phyloP scores from a whole-genome alignment of 805 yeast genomes.

The Saccharomyces kudriavzevii region DNA sequence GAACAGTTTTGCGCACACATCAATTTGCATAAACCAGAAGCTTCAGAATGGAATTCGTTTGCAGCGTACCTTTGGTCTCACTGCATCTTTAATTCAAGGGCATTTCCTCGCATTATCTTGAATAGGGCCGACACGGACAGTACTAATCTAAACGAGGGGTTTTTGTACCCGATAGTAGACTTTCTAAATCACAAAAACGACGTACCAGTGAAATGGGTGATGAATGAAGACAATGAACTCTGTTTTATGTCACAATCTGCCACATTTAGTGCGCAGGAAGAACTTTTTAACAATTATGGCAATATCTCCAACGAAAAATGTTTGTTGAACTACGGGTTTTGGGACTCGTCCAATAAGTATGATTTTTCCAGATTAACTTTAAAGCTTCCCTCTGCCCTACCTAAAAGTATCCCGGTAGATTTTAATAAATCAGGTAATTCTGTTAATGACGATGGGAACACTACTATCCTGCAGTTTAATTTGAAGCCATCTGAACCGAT shows the following conservation, averaged over 20 bases:
- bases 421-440: conserved; percentile 37
- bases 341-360: conserved; percentile 45
- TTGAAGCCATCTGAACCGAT: conserved; percentile 30
- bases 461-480: conserved; percentile 33
- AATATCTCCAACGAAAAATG: conserved; percentile 81
- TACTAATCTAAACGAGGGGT: conserved; percentile 42
- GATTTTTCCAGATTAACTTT: conserved; percentile 56
- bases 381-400: conserved; percentile 35
- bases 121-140: conserved; percentile 27
- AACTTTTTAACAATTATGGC: conserved; percentile 78
- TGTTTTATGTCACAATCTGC: conserved; percentile 17
- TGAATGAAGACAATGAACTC: conserved; percentile 10
- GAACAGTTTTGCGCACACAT: not conserved
- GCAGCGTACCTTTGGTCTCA: conserved; percentile 70
- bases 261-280: conserved; percentile 38
- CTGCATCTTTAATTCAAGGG: conserved; percentile 62
- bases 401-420: conserved; percentile 26
- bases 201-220: conserved; percentile 58
- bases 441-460: conserved; percentile 24
- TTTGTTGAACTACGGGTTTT: conserved; percentile 74
- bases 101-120: conserved; percentile 70
- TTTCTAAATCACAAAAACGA: conserved; percentile 63
- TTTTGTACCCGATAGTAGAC: conserved; percentile 73
- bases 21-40: not conserved
- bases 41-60: conserved; percentile 50